Evolutionary conservation across 495 filamentous ascomycete genomes (phyloP), one percentile per base, ranked within the genome.

Genomic region (Xylaria bambusicola): DNA sequence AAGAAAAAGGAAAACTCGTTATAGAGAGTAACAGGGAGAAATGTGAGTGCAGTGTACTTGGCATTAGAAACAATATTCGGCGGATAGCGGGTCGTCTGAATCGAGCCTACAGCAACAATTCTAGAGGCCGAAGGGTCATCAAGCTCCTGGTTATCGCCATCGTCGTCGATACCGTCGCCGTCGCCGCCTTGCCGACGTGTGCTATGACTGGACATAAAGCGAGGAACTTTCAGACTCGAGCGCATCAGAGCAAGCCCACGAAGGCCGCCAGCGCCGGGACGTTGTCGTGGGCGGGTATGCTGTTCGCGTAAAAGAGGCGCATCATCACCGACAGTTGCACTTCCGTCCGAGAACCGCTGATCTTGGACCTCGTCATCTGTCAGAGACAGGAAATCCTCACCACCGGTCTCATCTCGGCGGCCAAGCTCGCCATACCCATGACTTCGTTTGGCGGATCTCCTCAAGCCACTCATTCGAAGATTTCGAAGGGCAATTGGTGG

Each of bases 1-100:
- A 98, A 97, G 75, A 99, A 99, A 76, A 98, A 98, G 45, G 92
- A 96, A 69, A 99, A 99, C 65, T 99, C 95, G 77, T 98, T 97
- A 71, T 96, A 99, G 12, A 98, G 78, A 0, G 95, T 98, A 23
- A 91, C 80, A 3, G 95, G 95, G 2, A 99, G 82, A 73, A 99
- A 99, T 59, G 87, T 94, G 80, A 91, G 90, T 0, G 91, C 84
- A n/a, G 93, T 97, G 69, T 97, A 99, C 83, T 97, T 97, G 41
- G 95, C 93, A 75, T 99, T 97, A 18, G 92, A 97, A 41, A 99
- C 83, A 27, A 88, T 82, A 69, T 99, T 99, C 15, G 86, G 82
- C n/a, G 90, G 90, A 69, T 86, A 90, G 36, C 80, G 78, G 8
- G 80, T 73, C 20, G 78, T 62, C 62, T 87, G 80, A 17, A 61